These are phyloP conservation scores for Zymoseptoria crescenta DNA, from an alignment of 2,329 filamentous ascomycete species.

Conservation along the genomic window DNA sequence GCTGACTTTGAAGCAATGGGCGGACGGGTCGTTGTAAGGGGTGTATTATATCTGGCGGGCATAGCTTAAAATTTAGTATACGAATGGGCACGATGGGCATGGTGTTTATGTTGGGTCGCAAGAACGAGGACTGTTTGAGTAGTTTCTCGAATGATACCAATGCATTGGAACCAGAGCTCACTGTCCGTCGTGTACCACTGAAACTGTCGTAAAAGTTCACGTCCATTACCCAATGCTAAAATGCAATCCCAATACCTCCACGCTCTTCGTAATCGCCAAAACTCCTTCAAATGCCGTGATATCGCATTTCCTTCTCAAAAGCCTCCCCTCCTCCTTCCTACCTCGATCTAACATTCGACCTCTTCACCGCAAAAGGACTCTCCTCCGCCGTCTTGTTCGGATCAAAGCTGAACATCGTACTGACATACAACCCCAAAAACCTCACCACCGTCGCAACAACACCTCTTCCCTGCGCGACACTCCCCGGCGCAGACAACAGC, in stretches of 20 bases:
- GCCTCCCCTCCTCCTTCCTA: constrained; percentile 1
- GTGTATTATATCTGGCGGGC: background rate
- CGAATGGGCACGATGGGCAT: background rate
- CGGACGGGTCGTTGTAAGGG: constrained; percentile 12
- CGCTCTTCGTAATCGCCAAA: background rate
- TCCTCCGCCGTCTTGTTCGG: constrained; percentile 36
- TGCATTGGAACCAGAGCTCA: background rate
- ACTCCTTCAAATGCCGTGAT: constrained; percentile 4
- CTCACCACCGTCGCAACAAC: constrained; percentile 35
- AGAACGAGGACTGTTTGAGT: background rate
- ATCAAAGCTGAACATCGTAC: constrained; percentile 40
- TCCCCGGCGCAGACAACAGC: constrained; percentile 22
- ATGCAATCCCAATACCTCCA: background rate
- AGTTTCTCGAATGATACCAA: background rate
- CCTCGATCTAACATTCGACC: constrained; percentile 12
- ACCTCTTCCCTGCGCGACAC: constrained; percentile 28
- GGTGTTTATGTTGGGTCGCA: background rate
- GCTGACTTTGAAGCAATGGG: constrained; percentile 41
- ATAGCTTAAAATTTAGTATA: background rate
- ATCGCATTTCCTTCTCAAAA: background rate
- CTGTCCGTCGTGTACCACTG: background rate
- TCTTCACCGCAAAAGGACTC: constrained; percentile 37
- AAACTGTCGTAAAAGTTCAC: background rate
- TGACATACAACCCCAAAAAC: constrained; percentile 41
- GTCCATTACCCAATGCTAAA: background rate